Evolutionary conservation across 441 rosid species (phyloP).

Genomic region (Brassica hybrid): DNA sequence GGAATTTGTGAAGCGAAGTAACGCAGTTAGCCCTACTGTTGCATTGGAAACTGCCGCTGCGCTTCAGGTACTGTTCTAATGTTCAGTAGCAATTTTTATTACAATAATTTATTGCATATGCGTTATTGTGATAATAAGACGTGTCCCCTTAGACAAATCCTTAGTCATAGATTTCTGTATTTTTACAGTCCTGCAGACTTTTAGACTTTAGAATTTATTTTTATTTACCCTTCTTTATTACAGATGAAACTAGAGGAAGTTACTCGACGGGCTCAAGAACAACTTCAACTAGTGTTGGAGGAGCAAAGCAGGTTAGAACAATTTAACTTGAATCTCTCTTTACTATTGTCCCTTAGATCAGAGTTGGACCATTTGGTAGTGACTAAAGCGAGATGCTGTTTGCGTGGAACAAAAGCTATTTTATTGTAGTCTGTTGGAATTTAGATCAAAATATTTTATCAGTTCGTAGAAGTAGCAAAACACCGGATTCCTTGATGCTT

Average conservation of each 20-base stretch:
- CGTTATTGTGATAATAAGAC: constrained; percentile 5
- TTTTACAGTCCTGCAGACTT: constrained; percentile 17
- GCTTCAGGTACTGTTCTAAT: constrained; percentile 79
- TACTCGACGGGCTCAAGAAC: constrained; percentile 98
- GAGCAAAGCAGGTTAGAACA: constrained; percentile 88
- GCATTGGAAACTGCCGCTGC: constrained; percentile 98
- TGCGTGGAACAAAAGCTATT: constrained; percentile 30
- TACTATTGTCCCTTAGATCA: constrained; percentile 10
- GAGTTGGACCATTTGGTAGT: constrained; percentile 28
- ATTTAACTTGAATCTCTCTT: constrained; percentile 3
- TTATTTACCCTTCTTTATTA: constrained; percentile 24
- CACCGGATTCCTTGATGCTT: constrained; percentile 16
- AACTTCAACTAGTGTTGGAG: constrained; percentile 92
- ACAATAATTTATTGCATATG: background rate
- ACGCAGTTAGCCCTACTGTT: constrained; percentile 94
- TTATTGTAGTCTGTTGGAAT: constrained; percentile 19
- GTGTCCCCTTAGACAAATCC: constrained; percentile 19
- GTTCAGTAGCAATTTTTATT: constrained; percentile 7
- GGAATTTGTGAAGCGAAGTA: constrained; percentile 96
- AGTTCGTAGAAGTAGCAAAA: constrained; percentile 14
- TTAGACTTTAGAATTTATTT: background rate
- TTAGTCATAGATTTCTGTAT: constrained; percentile 12
- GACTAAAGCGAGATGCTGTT: constrained; percentile 23
- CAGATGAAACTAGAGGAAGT: constrained; percentile 96
- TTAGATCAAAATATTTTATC: constrained; percentile 6